Evolutionary conservation across 805 yeast genomes (phyloP).

Genomic region (Barnettozyma siamensis): DNA sequence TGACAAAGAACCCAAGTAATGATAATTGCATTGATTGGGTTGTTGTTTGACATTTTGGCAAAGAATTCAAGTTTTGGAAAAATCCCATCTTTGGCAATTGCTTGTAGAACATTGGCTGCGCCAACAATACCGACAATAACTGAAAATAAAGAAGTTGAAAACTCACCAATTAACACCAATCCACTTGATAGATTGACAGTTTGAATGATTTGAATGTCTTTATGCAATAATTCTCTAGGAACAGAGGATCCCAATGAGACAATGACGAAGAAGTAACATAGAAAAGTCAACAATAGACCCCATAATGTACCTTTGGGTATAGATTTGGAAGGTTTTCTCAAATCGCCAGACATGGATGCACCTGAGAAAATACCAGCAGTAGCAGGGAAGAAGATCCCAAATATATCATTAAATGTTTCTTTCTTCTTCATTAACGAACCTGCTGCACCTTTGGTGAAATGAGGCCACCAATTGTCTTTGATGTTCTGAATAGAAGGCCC

Average conservation of each 20-base stretch:
- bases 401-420: slow-evolving; percentile 79
- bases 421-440: slow-evolving; percentile 61
- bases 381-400: slow-evolving; percentile 96
- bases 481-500: slow-evolving; percentile 73
- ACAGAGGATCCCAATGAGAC: slow-evolving; percentile 72
- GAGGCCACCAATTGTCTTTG: slow-evolving; percentile 63
- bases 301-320: slow-evolving; percentile 92
- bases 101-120: slow-evolving; percentile 86
- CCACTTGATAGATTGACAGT: slow-evolving; percentile 65
- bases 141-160: slow-evolving; percentile 85
- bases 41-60: slow-evolving; percentile 45
- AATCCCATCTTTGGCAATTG: slow-evolving; percentile 82
- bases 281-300: slow-evolving; percentile 75
- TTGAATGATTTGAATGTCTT: slow-evolving; percentile 82
- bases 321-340: slow-evolving; percentile 76
- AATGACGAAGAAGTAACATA: slow-evolving; percentile 74
- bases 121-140: slow-evolving; percentile 95
- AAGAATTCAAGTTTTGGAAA: slow-evolving; percentile 73
- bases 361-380: slow-evolving; percentile 99
- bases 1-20: slow-evolving; percentile 83
- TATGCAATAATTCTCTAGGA: slow-evolving; percentile 70
- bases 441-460: slow-evolving; percentile 86
- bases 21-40: slow-evolving; percentile 61
- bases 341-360: slow-evolving; percentile 96
- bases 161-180: slow-evolving; percentile 79